phyloP scores from a whole-genome alignment of 2,329 filamentous ascomycete species.

The Sclerotinia borealis region DNA sequence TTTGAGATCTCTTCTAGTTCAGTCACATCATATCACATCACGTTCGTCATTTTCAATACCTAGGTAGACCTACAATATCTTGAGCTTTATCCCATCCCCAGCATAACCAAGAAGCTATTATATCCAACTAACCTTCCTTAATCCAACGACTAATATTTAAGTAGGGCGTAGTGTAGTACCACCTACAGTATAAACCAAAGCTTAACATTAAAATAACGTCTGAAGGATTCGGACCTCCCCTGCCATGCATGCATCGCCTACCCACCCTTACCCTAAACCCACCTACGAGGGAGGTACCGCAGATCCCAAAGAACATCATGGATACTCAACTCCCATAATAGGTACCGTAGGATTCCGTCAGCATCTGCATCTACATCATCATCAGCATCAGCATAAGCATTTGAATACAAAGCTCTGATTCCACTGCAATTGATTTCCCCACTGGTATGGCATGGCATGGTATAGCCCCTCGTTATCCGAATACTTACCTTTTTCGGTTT shows the following conservation, averaged over 20 bases:
- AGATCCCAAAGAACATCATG: background rate
- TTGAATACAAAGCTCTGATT: no score
- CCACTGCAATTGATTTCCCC: background rate
- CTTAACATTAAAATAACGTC: slow-evolving; percentile 12
- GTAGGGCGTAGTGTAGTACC: no score
- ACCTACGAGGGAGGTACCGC: no score
- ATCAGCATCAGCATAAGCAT: no score
- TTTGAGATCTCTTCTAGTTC: background rate
- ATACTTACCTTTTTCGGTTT: background rate
- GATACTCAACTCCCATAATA: background rate
- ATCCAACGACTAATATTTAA: no score
- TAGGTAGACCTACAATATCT: background rate
- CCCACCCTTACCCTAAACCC: background rate
- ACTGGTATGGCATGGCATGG: no score
- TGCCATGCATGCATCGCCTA: background rate
- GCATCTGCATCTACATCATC: background rate
- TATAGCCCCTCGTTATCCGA: background rate
- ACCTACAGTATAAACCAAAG: background rate
- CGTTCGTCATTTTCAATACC: background rate
- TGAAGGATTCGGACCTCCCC: background rate
- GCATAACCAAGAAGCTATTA: no score
- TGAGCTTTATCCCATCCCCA: background rate
- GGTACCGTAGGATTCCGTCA: background rate
- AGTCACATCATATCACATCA: background rate
- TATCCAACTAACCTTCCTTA: no score